Evolutionary conservation across 208 protist genomes (phyloP).

Genomic region (Crithidia acanthocephali): DNA sequence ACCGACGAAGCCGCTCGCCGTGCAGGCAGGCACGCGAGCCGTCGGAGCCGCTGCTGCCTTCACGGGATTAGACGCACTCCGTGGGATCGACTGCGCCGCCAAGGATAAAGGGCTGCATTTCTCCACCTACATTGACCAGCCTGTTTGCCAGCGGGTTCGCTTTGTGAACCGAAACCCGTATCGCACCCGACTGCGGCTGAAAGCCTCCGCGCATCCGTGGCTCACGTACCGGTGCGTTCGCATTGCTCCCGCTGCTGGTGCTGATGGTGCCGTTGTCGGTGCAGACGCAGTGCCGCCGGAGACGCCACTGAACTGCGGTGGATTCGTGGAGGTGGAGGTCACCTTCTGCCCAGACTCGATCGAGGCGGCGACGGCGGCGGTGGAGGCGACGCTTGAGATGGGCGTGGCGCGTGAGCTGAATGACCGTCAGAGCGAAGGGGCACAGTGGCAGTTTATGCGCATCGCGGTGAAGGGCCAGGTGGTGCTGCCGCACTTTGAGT

Average conservation of each 20-base stretch:
- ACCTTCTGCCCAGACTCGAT: slow-evolving; percentile 53
- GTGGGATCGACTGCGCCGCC: slow-evolving; percentile 62
- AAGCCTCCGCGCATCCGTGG: slow-evolving; percentile 73
- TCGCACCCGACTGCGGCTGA: slow-evolving; percentile 63
- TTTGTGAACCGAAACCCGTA: slow-evolving; percentile 79
- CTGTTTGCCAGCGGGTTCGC: slow-evolving; percentile 42
- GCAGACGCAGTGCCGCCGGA: slow-evolving; percentile 17
- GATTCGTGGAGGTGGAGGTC: slow-evolving; percentile 85
- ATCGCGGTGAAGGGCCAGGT: slow-evolving; percentile 71
- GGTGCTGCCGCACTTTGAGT: slow-evolving; percentile 56
- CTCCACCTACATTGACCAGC: slow-evolving; percentile 36
- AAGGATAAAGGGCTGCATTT: slow-evolving; percentile 43
- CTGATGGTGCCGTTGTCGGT: slow-evolving; percentile 2
- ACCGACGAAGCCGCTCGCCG: background rate
- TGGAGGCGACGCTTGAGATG: slow-evolving; percentile 61
- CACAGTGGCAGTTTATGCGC: slow-evolving; percentile 76
- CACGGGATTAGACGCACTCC: background rate
- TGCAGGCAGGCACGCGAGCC: background rate
- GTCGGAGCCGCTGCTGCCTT: background rate
- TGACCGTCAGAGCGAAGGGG: slow-evolving; percentile 61
- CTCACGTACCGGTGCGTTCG: slow-evolving; percentile 56
- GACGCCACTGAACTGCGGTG: slow-evolving; percentile 66
- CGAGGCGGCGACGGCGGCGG: slow-evolving; percentile 45
- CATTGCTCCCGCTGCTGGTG: slow-evolving; percentile 48
- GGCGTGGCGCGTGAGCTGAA: slow-evolving; percentile 81